Conservation (phyloP, 228 moss, liverwort and hornwort species). For the Sphagnum fallax region DNA sequence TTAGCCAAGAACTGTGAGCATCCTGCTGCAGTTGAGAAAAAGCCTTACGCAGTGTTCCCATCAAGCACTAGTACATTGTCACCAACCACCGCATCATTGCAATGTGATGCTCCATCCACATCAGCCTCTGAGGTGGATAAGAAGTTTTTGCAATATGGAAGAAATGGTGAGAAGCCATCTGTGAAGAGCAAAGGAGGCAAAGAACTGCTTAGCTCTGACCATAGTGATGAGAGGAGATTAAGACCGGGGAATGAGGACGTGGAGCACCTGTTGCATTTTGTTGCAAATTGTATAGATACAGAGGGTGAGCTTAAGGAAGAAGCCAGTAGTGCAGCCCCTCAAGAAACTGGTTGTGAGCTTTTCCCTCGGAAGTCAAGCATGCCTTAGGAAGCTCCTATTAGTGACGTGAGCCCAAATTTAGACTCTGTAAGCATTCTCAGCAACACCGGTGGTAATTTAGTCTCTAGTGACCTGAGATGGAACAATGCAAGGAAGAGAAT, state of each 20-base stretch:
- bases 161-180: no score
- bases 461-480: slow-evolving; percentile 1
- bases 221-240: slow-evolving; percentile 6
- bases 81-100: no score
- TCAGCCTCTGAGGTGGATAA: no score
- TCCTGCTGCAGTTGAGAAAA: neutral
- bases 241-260: neutral
- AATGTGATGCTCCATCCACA: no score
- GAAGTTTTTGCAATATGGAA: no score
- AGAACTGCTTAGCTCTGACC: neutral
- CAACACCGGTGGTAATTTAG: neutral
- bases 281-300: neutral
- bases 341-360: neutral
- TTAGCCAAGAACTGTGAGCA: neutral
- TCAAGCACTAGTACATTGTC: no score
- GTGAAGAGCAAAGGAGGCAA: no score
- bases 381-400: neutral
- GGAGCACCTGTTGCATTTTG: slow-evolving; percentile 1
- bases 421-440: neutral
- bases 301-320: slow-evolving; percentile 1
- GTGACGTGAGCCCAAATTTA: neutral
- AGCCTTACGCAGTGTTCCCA: neutral
- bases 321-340: neutral
- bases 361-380: neutral
- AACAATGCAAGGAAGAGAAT: slow-evolving; percentile 2